Base-by-base conservation (phyloP, 108 stramenopile species). In the Pelagomonas calceolata region DNA sequence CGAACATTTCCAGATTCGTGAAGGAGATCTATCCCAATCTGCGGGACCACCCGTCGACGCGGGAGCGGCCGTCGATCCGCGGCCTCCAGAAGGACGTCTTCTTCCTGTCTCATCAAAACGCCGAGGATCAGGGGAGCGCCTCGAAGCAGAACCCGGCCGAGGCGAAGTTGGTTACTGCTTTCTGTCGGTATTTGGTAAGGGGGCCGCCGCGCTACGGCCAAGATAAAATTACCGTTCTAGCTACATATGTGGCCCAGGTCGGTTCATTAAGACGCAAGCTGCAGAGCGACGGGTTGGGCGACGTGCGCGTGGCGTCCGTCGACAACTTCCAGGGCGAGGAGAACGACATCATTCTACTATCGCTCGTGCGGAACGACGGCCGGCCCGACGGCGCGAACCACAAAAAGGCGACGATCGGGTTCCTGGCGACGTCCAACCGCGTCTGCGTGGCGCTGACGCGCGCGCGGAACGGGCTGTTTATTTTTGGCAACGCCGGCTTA, bases 311-410 rank as follows among this genome's bases (percentile, higher is more conserved):
- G 68, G 0, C 68, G 34, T 39, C 68, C 33, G 71, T 81, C 0
- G 81, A 82, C 66, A 80, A 80, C 66, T 82, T 70, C 7, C 81
- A 82, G 75, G 81, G 81, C n/a, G 81, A 82, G 72, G 81, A 80
- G 73, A 67, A 67, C 63, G 79, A 82, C 31, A n/a, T 80, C 46
- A 44, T 82, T 26, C 32, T 82, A 43, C 44, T 43, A 0, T 73
- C 71, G 30, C 70, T 80, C 32, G 81, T 82, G 36, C 81, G 81
- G 45, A 73, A 66, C 66, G 75, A 80, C 51, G 68, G 39, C 31
- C 31, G 29, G n/a, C 74, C 69, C 32, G n/a, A n/a, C n/a, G 39
- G 39, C 39, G 39, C 39, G 9, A 43, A 43, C 39, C 9, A 5
- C 9, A 43, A 5, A 12, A 43, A 43, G 39, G 39, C 39, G 39